Evolutionary conservation across 73 alveolate species (phyloP).

Genomic region (Blepharisma stoltei): DNA sequence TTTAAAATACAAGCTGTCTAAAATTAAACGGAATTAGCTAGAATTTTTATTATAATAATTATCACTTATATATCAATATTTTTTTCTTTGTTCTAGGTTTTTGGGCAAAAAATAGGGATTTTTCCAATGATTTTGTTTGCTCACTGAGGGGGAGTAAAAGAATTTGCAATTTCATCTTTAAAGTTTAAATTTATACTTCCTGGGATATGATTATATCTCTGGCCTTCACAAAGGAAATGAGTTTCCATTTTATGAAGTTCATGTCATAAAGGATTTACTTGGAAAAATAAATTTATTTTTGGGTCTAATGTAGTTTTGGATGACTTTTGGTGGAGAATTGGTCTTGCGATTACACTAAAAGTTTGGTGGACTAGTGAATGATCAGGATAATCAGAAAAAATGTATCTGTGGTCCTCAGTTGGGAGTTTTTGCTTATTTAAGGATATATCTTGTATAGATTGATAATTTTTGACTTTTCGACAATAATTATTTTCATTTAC

Average conservation of each 20-base stretch:
- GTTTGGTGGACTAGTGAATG: neutral
- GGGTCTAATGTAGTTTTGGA: neutral
- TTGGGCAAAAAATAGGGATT: no score
- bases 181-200: neutral
- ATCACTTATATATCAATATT: no score
- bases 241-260: neutral
- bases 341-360: neutral
- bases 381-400: neutral
- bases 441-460: neutral
- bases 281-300: neutral
- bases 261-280: neutral
- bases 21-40: no score
- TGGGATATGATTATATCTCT: slow-evolving; percentile 22
- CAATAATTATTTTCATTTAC: neutral
- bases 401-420: neutral
- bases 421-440: neutral
- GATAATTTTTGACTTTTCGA: neutral
- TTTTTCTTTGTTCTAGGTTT: no score
- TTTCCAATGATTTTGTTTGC: no score
- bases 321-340: neutral
- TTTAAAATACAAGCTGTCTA: no score
- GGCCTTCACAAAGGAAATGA: neutral
- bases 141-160: no score
- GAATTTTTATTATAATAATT: no score
- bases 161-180: neutral